phyloP scores from a whole-genome alignment of 768 basidiomycete species.

The Pleurotus cornucopiae region DNA sequence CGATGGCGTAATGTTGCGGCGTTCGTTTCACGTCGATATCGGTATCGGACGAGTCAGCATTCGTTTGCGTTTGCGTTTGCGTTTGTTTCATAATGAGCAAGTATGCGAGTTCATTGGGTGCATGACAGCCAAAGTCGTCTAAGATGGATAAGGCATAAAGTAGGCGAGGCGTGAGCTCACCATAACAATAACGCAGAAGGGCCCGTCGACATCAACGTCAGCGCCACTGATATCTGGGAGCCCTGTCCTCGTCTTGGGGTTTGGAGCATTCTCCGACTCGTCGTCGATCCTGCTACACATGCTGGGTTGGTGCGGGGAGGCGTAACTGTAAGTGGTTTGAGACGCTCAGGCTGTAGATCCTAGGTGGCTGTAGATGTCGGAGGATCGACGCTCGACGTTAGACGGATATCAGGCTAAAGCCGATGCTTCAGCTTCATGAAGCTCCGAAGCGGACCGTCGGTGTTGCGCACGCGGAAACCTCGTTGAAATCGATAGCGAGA shows the following conservation, averaged over 20 bases:
- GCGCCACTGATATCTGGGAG: background rate
- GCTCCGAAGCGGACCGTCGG: conserved; percentile 1
- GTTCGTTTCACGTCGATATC: too few relatives aligned
- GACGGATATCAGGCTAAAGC: background rate
- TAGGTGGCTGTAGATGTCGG: background rate
- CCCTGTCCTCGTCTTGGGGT: too few relatives aligned
- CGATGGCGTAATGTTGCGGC: too few relatives aligned
- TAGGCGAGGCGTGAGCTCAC: background rate
- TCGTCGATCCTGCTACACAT: background rate
- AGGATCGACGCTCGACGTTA: background rate
- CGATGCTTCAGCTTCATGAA: background rate
- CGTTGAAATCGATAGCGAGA: background rate
- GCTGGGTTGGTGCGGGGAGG: background rate
- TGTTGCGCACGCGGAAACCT: background rate
- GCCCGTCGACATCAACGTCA: background rate
- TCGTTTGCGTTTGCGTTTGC: too few relatives aligned
- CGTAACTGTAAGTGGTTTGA: background rate
- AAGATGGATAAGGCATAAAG: too few relatives aligned
- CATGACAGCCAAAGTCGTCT: too few relatives aligned
- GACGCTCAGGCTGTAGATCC: background rate
- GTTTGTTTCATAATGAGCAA: too few relatives aligned
- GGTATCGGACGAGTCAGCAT: too few relatives aligned
- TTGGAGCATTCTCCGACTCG: background rate
- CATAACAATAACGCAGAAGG: background rate
- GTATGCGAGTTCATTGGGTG: too few relatives aligned